Percentiles rank a stretch among this genome's conserved stretches.
Conservation (phyloP, 148 eudicot genomes). For the Amaranthus palmeri region DNA sequence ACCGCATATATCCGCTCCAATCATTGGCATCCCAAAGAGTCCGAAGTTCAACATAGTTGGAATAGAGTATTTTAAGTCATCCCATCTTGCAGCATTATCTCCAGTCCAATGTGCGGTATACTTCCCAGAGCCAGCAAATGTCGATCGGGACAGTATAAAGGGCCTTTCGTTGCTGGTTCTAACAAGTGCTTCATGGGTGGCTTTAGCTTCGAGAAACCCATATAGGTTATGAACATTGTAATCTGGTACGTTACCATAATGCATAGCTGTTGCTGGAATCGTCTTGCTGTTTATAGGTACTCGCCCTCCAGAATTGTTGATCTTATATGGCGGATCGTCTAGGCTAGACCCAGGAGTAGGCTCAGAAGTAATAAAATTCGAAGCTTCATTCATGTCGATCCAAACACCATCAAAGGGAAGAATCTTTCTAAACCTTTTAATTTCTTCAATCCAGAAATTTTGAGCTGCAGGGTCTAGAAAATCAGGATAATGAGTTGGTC, state of each 20-base stretch:
- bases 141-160: conserved; percentile 41
- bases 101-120: conserved; percentile 58
- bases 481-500: conserved; percentile 48
- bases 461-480: conserved; percentile 38
- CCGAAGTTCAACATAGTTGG: conserved; percentile 40
- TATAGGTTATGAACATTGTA: conserved; percentile 47
- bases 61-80: conserved; percentile 37
- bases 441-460: conserved; percentile 44
- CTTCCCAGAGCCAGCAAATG: conserved; percentile 52
- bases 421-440: conserved; percentile 30
- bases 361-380: conserved; percentile 28
- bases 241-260: conserved; percentile 34
- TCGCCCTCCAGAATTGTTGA: conserved; percentile 34
- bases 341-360: conserved; percentile 32
- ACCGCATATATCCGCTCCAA: conserved; percentile 57
- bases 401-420: conserved; percentile 38
- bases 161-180: conserved; percentile 38
- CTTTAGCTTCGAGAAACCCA: conserved; percentile 46
- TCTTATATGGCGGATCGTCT: conserved; percentile 55
- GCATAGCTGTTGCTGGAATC: conserved; percentile 42
- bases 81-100: conserved; percentile 49
- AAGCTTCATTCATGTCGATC: conserved; percentile 47
- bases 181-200: conserved; percentile 37
- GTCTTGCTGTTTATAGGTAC: conserved; percentile 34
- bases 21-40: conserved; percentile 53